These are phyloP conservation scores for Raphanus hybrid DNA, from an alignment of 441 rosid genomes.

Conservation along the genomic window DNA sequence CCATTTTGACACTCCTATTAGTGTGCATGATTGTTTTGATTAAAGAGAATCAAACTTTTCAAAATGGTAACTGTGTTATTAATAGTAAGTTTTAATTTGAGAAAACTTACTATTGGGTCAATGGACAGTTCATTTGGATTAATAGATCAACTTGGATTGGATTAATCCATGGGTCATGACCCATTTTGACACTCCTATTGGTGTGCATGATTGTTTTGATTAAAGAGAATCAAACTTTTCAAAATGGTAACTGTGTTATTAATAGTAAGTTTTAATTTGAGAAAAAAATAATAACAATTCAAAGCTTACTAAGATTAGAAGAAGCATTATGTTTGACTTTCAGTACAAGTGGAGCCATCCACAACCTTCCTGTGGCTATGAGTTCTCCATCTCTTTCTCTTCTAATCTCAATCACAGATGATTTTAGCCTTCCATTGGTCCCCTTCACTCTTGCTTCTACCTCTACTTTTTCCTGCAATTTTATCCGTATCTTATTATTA, in stretches of 20 bases:
- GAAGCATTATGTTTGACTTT: neutral
- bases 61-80: neutral
- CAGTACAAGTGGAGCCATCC: conserved; percentile 51
- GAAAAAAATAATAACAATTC: conserved; percentile 2
- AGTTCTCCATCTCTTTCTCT: conserved; percentile 44
- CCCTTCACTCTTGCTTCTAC: conserved; percentile 59
- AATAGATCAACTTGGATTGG: too few species aligned
- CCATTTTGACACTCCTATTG: too few species aligned
- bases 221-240: too few species aligned
- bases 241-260: neutral
- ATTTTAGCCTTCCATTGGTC: conserved; percentile 48
- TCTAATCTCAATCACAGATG: conserved; percentile 54
- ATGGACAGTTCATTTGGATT: too few species aligned
- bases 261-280: neutral
- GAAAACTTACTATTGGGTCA: too few species aligned
- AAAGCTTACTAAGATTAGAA: conserved; percentile 51
- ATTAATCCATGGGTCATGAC: too few species aligned
- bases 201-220: neutral
- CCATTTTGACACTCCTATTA: too few species aligned
- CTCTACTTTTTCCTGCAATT: conserved; percentile 65
- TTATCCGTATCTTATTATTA: neutral
- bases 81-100: neutral
- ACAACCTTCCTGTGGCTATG: conserved; percentile 58
- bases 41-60: too few species aligned
- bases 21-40: neutral